Conservation (phyloP, 176 grass and related monocot species). For the Pharus latifolius region DNA sequence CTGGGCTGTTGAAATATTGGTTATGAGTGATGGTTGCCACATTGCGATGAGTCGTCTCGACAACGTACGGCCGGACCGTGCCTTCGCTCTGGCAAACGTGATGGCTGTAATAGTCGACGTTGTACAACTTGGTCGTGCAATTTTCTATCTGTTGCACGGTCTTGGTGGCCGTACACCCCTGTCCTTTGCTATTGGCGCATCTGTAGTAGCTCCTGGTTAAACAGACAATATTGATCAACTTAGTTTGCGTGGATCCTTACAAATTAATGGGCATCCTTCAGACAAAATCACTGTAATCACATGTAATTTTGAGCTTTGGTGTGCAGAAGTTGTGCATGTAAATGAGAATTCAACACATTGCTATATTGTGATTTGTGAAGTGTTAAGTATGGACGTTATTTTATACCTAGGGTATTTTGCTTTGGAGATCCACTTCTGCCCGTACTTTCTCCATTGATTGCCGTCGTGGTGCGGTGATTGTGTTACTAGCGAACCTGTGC, state of each 20-base stretch:
- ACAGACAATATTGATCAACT: neutral
- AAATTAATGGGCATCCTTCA: no score
- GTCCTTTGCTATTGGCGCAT: slow-evolving; percentile 33
- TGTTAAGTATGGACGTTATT: neutral
- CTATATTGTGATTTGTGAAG: no score
- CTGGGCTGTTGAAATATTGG: neutral
- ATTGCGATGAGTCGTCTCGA: neutral
- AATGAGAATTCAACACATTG: no score
- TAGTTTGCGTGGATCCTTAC: no score
- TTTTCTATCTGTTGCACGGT: slow-evolving; percentile 25
- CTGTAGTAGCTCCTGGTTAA: slow-evolving; percentile 42
- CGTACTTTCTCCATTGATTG: slow-evolving; percentile 50
- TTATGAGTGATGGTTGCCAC: neutral
- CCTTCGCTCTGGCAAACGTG: slow-evolving; percentile 26
- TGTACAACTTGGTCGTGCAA: neutral
- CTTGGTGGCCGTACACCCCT: slow-evolving; percentile 36
- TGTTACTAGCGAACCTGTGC: slow-evolving; percentile 5
- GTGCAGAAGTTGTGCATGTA: no score
- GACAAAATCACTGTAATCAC: no score
- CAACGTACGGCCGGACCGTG: neutral
- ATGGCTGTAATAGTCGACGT: slow-evolving; percentile 12
- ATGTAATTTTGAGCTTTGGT: no score
- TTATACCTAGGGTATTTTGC: slow-evolving; percentile 22
- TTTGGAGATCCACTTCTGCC: slow-evolving; percentile 40
- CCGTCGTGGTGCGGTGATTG: slow-evolving; percentile 36